Evolutionary conservation across 495 filamentous ascomycete species (phyloP), one percentile per base, ranked within the genome.

Genomic region (Astrothelium subdiscretum): DNA sequence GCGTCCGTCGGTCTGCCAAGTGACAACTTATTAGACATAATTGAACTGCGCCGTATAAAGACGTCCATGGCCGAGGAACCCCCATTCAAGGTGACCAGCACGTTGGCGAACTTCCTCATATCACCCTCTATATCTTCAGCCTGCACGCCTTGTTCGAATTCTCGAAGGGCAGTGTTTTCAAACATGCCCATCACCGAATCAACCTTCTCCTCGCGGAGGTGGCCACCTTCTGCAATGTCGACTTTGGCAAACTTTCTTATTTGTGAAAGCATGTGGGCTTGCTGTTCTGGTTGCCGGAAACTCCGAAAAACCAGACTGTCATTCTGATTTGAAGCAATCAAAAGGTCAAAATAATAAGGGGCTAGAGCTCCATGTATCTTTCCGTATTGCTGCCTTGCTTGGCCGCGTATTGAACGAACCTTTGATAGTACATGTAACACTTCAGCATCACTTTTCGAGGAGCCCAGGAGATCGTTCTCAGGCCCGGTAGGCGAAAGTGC

Each of bases 81-180:
- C 6, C 90, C 91, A 72, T 97, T 96, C 44, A 98, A 77, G 10
- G 81, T 80, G 61, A 84, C 85, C 24, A 98, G 77, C 26, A 97
- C 88, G 64, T 91, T 83, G 11, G 91, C 90, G 74, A 96, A 97
- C 72, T 87, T 83, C 61, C 81, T 83, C 91, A 96, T 95, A 40
- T 84, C 80, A 12, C 89, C 91, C 67, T 96, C 87, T 59, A 95
- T 83, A 74, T 99, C 92, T 70, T 86, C 87, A n/a, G 83, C 84
- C 71, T 95, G 90, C 64, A 91, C 91, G 3, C 89, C 95, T 52
- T 76, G 87, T 71, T 95, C 89, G 68, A 97, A 97, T 73, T 97
- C 92, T 59, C 87, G 81, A 59, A 95, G 74, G 8, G 92, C 92
- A 2, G 91, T 90, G 61, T 86, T 91, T 73, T 97, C 92, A 67